Evolutionary conservation across 345 rosid species (phyloP).

Genomic region (Melaleuca alternifolia): DNA sequence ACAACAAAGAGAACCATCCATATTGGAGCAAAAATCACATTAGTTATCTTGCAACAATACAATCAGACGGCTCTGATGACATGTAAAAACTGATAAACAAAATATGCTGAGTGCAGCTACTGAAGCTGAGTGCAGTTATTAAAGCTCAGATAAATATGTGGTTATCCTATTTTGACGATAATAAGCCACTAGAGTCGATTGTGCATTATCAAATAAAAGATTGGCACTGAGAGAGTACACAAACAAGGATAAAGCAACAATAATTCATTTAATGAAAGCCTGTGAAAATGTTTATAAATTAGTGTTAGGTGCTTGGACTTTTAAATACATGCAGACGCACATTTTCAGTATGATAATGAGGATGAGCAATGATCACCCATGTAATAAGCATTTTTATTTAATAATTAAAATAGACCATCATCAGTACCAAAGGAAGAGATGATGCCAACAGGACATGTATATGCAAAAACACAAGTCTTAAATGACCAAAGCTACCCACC

Average conservation of each 20-base stretch:
- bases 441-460: neutral
- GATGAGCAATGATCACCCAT: neutral
- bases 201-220: neutral
- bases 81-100: neutral
- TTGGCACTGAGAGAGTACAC: neutral
- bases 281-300: neutral
- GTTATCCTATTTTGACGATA: neutral
- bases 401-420: neutral
- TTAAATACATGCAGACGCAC: neutral
- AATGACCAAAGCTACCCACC: slow-evolving; percentile 26
- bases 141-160: neutral
- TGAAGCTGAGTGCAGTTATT: neutral
- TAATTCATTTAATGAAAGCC: neutral
- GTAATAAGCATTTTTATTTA: neutral
- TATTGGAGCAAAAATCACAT: neutral
- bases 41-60: neutral
- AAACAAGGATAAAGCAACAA: neutral
- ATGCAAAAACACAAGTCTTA: neutral
- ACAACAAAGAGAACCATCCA: neutral
- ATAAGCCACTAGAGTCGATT: neutral
- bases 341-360: neutral
- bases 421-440: neutral
- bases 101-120: neutral
- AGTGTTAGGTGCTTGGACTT: neutral
- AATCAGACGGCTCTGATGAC: neutral